These are phyloP conservation scores for Peniophora sp. DNA, from an alignment of 1,284 basidiomycete genomes.

Conservation along the genomic window DNA sequence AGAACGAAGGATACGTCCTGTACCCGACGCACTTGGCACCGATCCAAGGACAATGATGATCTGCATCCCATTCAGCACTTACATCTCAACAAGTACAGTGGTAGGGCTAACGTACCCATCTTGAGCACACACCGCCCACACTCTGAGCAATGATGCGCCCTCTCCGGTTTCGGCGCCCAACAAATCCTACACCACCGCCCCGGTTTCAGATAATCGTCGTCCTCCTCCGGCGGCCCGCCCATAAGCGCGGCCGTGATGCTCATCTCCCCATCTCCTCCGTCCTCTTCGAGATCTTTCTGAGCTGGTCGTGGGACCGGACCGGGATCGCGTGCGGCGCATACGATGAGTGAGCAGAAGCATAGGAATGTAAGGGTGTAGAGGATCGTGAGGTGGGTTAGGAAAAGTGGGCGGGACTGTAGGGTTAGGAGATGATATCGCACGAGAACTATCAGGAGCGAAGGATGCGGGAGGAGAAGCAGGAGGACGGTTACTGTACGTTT, in stretches of 20 bases:
- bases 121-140: slow-evolving; percentile 80
- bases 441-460: slow-evolving; percentile 60
- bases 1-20: slow-evolving; percentile 79
- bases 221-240: slow-evolving; percentile 28
- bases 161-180: slow-evolving; percentile 73
- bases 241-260: slow-evolving; percentile 56
- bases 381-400: slow-evolving; percentile 43
- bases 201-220: slow-evolving; percentile 44
- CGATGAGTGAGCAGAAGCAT: slow-evolving; percentile 61
- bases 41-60: slow-evolving; percentile 89
- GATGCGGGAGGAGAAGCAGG: slow-evolving; percentile 62
- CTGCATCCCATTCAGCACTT: slow-evolving; percentile 26
- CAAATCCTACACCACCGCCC: slow-evolving; percentile 72
- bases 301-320: slow-evolving; percentile 41
- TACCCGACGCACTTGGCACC: slow-evolving; percentile 68
- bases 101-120: slow-evolving; percentile 61
- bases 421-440: slow-evolving; percentile 56
- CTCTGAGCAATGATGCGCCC: slow-evolving; percentile 74
- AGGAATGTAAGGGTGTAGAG: slow-evolving; percentile 61
- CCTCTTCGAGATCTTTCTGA: slow-evolving; percentile 17
- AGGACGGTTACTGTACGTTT: slow-evolving; percentile 41
- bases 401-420: slow-evolving; percentile 35
- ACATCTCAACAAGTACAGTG: too few species aligned
- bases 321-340: slow-evolving; percentile 65
- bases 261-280: slow-evolving; percentile 35